phyloP scores from a whole-genome alignment of 2,329 filamentous ascomycete genomes.

The Epichloe baconii region DNA sequence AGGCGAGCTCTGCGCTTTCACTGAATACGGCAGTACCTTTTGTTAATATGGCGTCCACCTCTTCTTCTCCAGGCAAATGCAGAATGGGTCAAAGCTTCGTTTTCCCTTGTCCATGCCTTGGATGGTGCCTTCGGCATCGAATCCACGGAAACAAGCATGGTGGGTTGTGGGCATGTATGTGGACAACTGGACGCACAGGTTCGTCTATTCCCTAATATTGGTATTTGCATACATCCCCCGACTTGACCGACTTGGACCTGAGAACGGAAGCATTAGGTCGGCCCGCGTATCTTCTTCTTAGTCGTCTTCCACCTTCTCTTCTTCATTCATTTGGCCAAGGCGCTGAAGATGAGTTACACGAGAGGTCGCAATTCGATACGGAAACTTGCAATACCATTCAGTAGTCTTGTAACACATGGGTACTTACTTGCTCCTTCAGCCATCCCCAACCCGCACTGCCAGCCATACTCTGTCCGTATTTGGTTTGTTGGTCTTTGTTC shows the following conservation, averaged over 20 bases:
- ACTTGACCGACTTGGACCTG: not conserved
- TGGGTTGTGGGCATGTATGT: not conserved
- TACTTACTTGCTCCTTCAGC: not conserved
- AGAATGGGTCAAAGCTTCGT: not conserved
- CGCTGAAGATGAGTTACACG: not conserved
- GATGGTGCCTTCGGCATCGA: no score
- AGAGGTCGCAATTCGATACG: constrained; percentile 3
- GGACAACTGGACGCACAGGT: not conserved
- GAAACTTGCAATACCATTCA: not conserved
- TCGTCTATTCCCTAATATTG: not conserved
- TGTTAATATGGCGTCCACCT: not conserved
- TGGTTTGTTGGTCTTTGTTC: no score
- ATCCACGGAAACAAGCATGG: not conserved
- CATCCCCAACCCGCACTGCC: not conserved
- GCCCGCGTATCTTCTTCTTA: no score
- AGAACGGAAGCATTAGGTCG: not conserved
- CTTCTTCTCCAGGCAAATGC: not conserved
- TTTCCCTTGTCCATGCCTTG: not conserved
- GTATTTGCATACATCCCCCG: not conserved
- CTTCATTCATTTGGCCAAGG: not conserved
- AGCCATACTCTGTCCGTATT: not conserved
- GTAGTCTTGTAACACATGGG: not conserved
- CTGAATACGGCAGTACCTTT: no score
- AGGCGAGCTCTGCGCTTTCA: no score
- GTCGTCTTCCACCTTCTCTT: no score